Evolutionary conservation across 768 basidiomycete genomes (phyloP), one percentile per base, ranked within the genome.

Genomic region (Rhodotorula toruloides): DNA sequence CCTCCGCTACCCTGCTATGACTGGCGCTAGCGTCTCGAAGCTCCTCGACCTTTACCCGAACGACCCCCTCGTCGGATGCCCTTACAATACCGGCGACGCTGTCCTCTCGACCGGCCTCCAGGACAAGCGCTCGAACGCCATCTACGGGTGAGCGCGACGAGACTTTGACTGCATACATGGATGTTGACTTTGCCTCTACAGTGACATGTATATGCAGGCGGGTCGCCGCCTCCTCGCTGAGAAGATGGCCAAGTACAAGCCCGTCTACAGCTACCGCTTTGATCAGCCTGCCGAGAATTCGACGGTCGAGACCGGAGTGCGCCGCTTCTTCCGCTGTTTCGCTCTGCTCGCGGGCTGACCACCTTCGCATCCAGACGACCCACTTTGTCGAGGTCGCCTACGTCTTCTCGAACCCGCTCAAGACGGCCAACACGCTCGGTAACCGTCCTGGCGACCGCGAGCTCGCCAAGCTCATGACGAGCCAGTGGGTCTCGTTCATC

Each of bases 41-140:
- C 47, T 73, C 55, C 56, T 64, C n/a, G 55, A 53, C 19, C 36
- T 58, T 3, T 74, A 67, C 56, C 61, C 70, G 22, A 44, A 68
- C 36, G 67, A 71, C 21, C 68, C 58, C 0, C 39, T 54, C 1
- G n/a, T 50, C 22, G 73, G 73, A 3, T 71, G 64, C 52, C 73
- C 73, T 0, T 73, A 59, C 70, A 49, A 59, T 46, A 73, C 72
- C 0, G 73, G 73, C 10, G 72, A 72, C 40, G 62, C 57, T 1
- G 44, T 68, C 32, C 54, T 71, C 19, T 6, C 68, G 25, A 67
- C 60, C 5, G 73, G 73, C 6, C 46, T 64, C 0, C 70, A 66
- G 29, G 72, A 74, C 67, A 74, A 74, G 55, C 64, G 58, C n/a
- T 56, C 39, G 22, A 46, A 44, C 32, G 37, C 37, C 4, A 39